Conservation (phyloP, 2,329 filamentous ascomycete species). For the Colletotrichum gigasporum region DNA sequence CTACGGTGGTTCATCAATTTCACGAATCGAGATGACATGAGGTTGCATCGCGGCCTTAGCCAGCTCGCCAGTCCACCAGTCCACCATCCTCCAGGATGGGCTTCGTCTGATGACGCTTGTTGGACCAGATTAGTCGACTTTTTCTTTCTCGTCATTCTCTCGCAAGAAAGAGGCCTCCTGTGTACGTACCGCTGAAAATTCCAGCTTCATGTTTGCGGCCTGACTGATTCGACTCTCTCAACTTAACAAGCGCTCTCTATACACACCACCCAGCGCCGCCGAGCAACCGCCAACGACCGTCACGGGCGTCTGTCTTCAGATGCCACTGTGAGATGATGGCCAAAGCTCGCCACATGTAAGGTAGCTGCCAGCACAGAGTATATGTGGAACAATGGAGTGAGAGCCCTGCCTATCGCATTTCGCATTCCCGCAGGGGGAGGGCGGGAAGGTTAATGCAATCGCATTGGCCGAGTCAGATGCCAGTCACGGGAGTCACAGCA, state of each 20-base stretch:
- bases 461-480: not conserved
- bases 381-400: not conserved
- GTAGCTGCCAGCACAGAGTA: not conserved
- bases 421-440: not conserved
- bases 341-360: not conserved
- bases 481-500: not conserved
- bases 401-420: slow-evolving; percentile 2
- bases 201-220: not conserved
- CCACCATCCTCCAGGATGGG: not conserved
- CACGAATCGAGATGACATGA: not conserved
- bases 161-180: not conserved
- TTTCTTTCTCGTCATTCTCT: not conserved
- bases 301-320: not conserved
- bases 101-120: not conserved
- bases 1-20: not conserved
- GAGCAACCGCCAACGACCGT: not conserved
- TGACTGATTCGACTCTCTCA: too few relatives aligned
- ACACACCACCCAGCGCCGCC: too few relatives aligned
- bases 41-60: not conserved
- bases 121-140: not conserved
- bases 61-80: not conserved
- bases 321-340: not conserved
- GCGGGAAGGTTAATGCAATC: slow-evolving; percentile 5
- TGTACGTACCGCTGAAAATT: too few relatives aligned
- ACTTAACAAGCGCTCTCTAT: too few relatives aligned